phyloP scores from a whole-genome alignment of 345 rosid genomes.

The Crucihimalaya himalaica region DNA sequence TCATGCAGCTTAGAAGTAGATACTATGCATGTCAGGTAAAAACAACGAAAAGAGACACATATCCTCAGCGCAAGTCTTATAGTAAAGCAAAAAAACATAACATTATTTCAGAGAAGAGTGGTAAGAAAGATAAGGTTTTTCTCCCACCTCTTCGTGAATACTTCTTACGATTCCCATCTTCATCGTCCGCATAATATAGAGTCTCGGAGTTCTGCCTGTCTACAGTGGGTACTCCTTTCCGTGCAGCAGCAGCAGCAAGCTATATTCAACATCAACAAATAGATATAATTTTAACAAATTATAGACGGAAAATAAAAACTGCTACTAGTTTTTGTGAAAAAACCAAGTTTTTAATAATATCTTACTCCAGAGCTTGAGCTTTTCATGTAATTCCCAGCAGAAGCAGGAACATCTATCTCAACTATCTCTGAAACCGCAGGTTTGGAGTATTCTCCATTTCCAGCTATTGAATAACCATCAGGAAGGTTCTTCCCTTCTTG shows the following conservation, averaged over 20 bases:
- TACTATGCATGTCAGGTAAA: neutral
- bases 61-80: neutral
- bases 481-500: conserved; percentile 47
- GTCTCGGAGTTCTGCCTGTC: conserved; percentile 85
- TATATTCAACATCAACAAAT: conserved; percentile 43
- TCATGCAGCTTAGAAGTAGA: neutral
- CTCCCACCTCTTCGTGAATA: conserved; percentile 84
- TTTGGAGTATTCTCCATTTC: conserved; percentile 53
- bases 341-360: conserved; percentile 12
- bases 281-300: neutral
- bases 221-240: conserved; percentile 67
- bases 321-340: conserved; percentile 4
- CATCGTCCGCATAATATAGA: conserved; percentile 87
- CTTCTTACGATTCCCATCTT: conserved; percentile 83
- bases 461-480: conserved; percentile 48
- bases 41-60: neutral
- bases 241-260: conserved; percentile 87
- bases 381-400: conserved; percentile 70
- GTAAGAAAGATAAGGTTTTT: neutral
- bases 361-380: conserved; percentile 82
- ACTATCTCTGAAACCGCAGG: conserved; percentile 67
- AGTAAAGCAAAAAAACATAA: neutral
- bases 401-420: conserved; percentile 82
- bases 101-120: conserved; percentile 10
- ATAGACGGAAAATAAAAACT: neutral